Evolutionary conservation across 1,284 basidiomycete species (phyloP), one percentile per base, ranked within the genome.

Genomic region (Marasmius oreades): DNA sequence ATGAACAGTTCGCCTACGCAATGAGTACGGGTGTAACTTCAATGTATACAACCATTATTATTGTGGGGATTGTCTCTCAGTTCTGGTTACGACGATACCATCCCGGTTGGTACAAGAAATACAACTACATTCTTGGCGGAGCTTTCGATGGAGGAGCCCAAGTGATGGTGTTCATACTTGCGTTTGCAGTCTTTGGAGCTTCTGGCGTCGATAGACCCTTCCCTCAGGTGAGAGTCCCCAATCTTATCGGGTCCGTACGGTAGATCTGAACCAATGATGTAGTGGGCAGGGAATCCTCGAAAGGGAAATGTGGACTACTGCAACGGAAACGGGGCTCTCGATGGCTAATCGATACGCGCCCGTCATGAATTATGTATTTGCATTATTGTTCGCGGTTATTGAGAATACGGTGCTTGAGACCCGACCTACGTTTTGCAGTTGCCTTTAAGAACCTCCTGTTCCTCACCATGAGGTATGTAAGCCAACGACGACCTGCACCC

Each of bases 141-240:
- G 76, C 76, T 22, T 66, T 79, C 24, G 77, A 79, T 59, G 77
- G 77, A n/a, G 77, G 77, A 8, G 72, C 70, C 53, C 77, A 78
- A 61, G 73, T 78, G 47, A 77, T 78, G 52, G 62, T 78, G 10
- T 78, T 78, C 67, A 76, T 78, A 36, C 64, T 78, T 37, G 72
- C 73, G 80, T 81, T 79, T 81, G 74, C 90, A 75, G 78, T 88
- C 79, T 77, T 89, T 77, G 68, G 88, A 77, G 77, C 78, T 73
- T 68, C 82, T 79, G 60, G 86, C 70, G 64, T 81, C 71, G 60
- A 76, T 69, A 65, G 89, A 73, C 67, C 74, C 64, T 70, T 85
- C 79, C 75, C 28, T 31, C 83, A 31, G 47, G 23, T 8, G 47
- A 28, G 18, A 33, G 47, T 33, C 3, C 14, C n/a, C n/a, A n/a